Evolutionary conservation across 2,329 filamentous ascomycete genomes (phyloP).

Genomic region (Colletotrichum camelliae): DNA sequence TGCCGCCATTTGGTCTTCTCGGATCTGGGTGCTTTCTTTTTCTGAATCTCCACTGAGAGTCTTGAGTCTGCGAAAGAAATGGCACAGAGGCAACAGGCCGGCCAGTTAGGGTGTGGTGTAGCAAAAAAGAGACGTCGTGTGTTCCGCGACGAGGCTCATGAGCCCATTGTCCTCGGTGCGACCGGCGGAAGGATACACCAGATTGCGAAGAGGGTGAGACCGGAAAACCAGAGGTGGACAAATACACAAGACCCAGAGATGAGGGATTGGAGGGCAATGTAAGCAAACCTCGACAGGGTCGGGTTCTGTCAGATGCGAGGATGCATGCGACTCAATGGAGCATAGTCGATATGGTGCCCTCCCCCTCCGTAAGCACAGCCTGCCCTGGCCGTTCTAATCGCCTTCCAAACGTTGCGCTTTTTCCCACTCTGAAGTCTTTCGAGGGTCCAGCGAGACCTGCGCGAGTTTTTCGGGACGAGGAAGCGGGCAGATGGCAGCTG

Average conservation of each 20-base stretch:
- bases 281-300: not conserved
- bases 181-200: not conserved
- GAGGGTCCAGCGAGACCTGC: not conserved
- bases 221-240: not conserved
- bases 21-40: not conserved
- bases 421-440: not conserved
- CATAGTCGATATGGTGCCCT: not conserved
- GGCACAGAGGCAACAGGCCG: not conserved
- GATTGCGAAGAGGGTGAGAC: not conserved
- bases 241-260: not conserved
- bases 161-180: not conserved
- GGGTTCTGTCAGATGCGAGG: not conserved
- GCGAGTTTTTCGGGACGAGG: not conserved
- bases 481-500: not conserved
- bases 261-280: not conserved
- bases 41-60: not conserved
- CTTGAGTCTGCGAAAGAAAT: not conserved
- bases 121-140: not conserved
- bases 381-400: not conserved
- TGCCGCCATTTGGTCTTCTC: not conserved
- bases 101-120: not conserved
- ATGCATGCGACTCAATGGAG: not conserved
- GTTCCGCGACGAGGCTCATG: not conserved
- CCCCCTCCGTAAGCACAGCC: not conserved
- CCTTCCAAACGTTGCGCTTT: not conserved